Evolutionary conservation across 2,329 filamentous ascomycete species (phyloP), one percentile per base, ranked within the genome.

Genomic region (Ophiostoma angusticollis): DNA sequence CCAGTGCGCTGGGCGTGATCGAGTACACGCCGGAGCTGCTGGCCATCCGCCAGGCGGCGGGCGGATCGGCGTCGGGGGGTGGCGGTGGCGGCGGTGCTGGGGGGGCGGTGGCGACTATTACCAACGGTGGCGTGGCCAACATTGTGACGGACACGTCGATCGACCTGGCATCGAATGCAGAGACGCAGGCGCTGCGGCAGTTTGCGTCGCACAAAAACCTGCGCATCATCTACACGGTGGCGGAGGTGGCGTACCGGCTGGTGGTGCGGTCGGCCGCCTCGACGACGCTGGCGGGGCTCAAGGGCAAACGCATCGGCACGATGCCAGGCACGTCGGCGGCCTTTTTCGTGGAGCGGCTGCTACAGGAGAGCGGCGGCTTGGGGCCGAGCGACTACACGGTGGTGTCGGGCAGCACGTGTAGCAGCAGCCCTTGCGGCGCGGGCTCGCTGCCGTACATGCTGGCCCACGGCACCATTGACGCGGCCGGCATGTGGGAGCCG

Each of bases 401-500:
- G 17, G 53, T 56, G 1, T 37, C 31, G 4, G 56, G 54, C 6
- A 37, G 41, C 22, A 45, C 48, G 7, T 59, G 56, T 43, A 49
- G 52, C 40, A 40, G 48, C 28, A 43, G 43, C 5, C 56, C 56
- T 2, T 59, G 56, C 43, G 53, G 45, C 7, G 36, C 47, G 2
- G 40, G 42, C n/a, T 54, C 53, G 3, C 48, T 56, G 28, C 56
- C 56, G 4, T 40, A 45, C 9, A 49, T 52, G 53, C 46, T 59
- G 21, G 42, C 44, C 28, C 37, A 35, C 13, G 43, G 50, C 2
- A 43, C 47, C 22, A 47, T 58, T 18, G 53, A 58, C 41, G 55
- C 54, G 0, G 55, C 57, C 23, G 55, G 54, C 21, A 48, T 55
- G 38, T 59, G 55, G 56, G 56, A 58, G 49, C 53, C 56, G 17